phyloP scores from a whole-genome alignment of 2,329 filamentous ascomycete genomes.

The Xylariaceae sp. region DNA sequence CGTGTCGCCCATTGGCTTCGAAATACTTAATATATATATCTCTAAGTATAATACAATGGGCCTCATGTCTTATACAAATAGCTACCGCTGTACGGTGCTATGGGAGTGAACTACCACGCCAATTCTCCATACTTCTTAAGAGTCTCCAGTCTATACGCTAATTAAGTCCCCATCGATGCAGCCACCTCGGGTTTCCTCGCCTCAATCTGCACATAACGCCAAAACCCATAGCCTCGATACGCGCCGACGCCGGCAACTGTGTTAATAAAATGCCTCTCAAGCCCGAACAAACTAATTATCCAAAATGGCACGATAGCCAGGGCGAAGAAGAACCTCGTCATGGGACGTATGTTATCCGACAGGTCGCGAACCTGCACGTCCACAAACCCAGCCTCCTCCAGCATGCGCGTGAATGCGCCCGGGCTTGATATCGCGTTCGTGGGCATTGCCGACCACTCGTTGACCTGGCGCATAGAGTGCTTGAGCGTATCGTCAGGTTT shows the following conservation, averaged over 20 bases:
- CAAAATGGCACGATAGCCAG: conserved; percentile 54
- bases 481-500: conserved; percentile 37
- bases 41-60: no score
- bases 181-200: conserved; percentile 45
- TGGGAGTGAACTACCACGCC: no score
- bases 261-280: conserved; percentile 56
- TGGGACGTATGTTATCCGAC: conserved; percentile 54
- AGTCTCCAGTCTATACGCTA: no score
- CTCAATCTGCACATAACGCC: conserved; percentile 45
- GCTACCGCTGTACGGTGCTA: no score
- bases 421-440: conserved; percentile 47
- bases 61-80: no score
- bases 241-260: conserved; percentile 50
- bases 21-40: no score
- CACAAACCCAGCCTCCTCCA: conserved; percentile 52
- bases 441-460: conserved; percentile 53
- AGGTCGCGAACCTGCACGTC: conserved; percentile 52
- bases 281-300: conserved; percentile 48
- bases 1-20: no score
- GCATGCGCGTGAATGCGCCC: conserved; percentile 48
- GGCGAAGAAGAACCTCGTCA: conserved; percentile 54
- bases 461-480: conserved; percentile 45
- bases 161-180: neutral
- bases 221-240: conserved; percentile 43
- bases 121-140: no score